phyloP scores from a whole-genome alignment of 768 basidiomycete genomes.

The Agaricus blazei region DNA sequence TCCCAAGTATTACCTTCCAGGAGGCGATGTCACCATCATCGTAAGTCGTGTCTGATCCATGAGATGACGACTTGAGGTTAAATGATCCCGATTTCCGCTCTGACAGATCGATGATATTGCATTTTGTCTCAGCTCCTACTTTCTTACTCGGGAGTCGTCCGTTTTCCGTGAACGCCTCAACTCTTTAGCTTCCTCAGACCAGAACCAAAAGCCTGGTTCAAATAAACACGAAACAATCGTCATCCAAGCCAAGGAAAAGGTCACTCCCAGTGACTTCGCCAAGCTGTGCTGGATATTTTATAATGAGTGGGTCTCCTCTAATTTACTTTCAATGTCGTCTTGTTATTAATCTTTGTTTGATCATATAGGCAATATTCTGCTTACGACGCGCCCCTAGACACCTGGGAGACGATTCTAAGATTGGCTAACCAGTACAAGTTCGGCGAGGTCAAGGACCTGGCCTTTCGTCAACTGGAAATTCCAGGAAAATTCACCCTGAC shows the following conservation, averaged over 20 bases:
- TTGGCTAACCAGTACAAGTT: constrained; percentile 59
- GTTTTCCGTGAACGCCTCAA: constrained; percentile 30
- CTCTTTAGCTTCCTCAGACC: constrained; percentile 15
- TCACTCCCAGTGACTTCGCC: constrained; percentile 33
- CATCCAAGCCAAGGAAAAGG: constrained; percentile 27
- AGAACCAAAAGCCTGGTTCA: constrained; percentile 20
- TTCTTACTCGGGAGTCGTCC: constrained; percentile 49
- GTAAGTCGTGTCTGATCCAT: background rate
- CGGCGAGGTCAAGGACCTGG: constrained; percentile 48
- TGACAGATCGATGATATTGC: constrained; percentile 37
- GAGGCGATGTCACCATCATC: background rate
- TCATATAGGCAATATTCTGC: constrained; percentile 48
- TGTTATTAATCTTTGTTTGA: background rate
- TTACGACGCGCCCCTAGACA: constrained; percentile 42
- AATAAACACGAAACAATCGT: constrained; percentile 27
- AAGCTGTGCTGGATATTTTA: constrained; percentile 55
- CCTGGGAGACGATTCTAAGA: constrained; percentile 55
- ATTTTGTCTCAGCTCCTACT: constrained; percentile 47
- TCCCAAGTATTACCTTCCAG: background rate
- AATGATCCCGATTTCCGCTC: too few relatives aligned
- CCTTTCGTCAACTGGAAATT: constrained; percentile 30
- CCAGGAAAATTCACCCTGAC: background rate
- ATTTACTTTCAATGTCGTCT: background rate
- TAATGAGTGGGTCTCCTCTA: constrained; percentile 33
- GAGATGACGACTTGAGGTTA: too few relatives aligned